phyloP scores from a whole-genome alignment of 768 basidiomycete species.

The Kwoniella sp. region DNA sequence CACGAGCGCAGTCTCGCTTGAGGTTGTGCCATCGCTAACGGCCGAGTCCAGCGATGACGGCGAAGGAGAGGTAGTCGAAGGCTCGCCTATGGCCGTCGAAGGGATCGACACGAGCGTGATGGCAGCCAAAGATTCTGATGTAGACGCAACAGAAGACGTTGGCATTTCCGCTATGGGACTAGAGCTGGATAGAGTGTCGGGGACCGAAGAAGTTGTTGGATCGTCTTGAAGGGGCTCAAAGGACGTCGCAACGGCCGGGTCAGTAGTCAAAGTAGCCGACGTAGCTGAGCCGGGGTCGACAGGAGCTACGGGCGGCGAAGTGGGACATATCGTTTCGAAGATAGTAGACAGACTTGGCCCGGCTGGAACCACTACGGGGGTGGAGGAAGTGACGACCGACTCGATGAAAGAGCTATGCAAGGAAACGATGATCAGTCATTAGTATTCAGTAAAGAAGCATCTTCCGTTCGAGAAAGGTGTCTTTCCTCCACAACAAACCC shows the following conservation, averaged over 20 bases:
- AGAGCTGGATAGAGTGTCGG: background rate
- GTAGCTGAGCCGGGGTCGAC: background rate
- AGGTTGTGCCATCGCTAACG: background rate
- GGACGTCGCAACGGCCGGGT: background rate
- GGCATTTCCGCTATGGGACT: background rate
- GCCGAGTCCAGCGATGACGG: background rate
- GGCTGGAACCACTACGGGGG: constrained; percentile 7
- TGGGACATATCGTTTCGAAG: constrained; percentile 5
- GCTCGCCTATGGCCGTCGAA: background rate
- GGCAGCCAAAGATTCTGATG: background rate
- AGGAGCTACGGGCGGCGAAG: background rate
- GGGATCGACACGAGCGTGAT: background rate
- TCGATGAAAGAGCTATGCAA: constrained; percentile 9
- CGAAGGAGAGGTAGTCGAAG: background rate
- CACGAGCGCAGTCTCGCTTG: background rate
- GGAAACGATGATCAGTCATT: background rate
- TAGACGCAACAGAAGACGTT: background rate
- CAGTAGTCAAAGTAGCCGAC: background rate
- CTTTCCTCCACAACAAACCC: too few relatives aligned
- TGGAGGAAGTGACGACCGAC: constrained; percentile 12
- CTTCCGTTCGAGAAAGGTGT: too few relatives aligned
- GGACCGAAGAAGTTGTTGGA: background rate
- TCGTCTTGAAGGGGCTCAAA: background rate
- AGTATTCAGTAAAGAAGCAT: too few relatives aligned
- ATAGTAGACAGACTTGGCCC: constrained; percentile 6